Conservation (phyloP, 1,284 basidiomycete species). For the Prillingera fragicola region DNA sequence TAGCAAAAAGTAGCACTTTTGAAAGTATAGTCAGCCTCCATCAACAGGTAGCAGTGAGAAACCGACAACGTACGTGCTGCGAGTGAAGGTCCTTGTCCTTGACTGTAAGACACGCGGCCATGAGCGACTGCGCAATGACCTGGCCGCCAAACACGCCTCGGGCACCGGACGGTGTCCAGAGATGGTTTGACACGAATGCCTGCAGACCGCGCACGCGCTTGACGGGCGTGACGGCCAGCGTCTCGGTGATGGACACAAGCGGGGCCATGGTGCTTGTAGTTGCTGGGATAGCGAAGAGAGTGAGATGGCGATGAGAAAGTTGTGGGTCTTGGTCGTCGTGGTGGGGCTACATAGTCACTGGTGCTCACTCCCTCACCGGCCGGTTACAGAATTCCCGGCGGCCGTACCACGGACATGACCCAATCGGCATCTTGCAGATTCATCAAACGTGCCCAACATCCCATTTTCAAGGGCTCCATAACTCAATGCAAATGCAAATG, state of each 20-base stretch:
- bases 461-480: no score
- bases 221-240: conserved; percentile 13
- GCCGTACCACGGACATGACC: no score
- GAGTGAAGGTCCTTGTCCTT: conserved; percentile 57
- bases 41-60: not conserved
- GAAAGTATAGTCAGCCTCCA: not conserved
- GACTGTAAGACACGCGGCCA: conserved; percentile 71
- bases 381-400: no score
- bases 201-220: conserved; percentile 13
- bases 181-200: conserved; percentile 61
- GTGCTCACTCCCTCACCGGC: no score
- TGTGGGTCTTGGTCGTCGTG: not conserved
- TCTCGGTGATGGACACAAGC: conserved; percentile 15
- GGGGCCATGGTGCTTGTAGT: conserved; percentile 5
- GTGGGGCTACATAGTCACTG: no score
- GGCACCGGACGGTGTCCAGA: conserved; percentile 61
- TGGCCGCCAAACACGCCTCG: conserved; percentile 81
- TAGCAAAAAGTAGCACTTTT: conserved; percentile 44
- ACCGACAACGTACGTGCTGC: conserved; percentile 57
- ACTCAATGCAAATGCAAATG: no score
- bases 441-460: no score
- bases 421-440: no score
- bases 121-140: conserved; percentile 80
- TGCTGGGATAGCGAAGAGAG: not conserved
- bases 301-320: not conserved